phyloP scores from a whole-genome alignment of 2,329 filamentous ascomycete genomes.

The Microcyclosporella mali region DNA sequence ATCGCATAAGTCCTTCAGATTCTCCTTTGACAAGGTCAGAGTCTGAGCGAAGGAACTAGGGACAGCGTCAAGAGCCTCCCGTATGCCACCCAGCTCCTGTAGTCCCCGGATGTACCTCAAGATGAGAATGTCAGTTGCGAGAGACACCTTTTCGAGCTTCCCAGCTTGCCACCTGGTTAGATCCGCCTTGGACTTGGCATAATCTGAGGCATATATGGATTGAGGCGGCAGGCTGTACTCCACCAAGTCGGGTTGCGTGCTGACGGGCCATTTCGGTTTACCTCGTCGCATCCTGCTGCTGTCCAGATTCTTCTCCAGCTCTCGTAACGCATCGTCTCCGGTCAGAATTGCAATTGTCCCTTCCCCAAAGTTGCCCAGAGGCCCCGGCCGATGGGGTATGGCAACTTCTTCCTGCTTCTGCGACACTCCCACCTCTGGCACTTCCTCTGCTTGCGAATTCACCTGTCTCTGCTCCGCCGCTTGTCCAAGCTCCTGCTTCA shows the following conservation, averaged over 20 bases:
- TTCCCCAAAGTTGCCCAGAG: too few species aligned
- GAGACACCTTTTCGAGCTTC: slow-evolving; percentile 38
- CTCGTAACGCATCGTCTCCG: slow-evolving; percentile 14
- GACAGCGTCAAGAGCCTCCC: slow-evolving; percentile 19
- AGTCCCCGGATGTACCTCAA: slow-evolving; percentile 30
- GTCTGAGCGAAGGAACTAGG: slow-evolving; percentile 18
- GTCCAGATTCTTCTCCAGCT: slow-evolving; percentile 18
- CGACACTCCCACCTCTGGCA: neutral
- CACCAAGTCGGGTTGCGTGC: slow-evolving; percentile 31
- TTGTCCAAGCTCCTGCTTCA: slow-evolving; percentile 29
- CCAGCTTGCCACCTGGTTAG: slow-evolving; percentile 34
- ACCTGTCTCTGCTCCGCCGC: slow-evolving; percentile 3
- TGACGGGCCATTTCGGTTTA: slow-evolving; percentile 33
- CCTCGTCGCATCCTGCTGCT: slow-evolving; percentile 6
- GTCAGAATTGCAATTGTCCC: too few species aligned
- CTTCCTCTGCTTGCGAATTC: neutral
- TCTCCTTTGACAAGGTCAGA: slow-evolving; percentile 2
- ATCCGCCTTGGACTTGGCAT: slow-evolving; percentile 27
- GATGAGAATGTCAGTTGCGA: slow-evolving; percentile 37
- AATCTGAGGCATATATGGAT: slow-evolving; percentile 39
- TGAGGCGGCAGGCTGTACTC: slow-evolving; percentile 35
- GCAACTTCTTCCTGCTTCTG: neutral
- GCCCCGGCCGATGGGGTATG: neutral
- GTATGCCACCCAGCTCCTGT: slow-evolving; percentile 10
- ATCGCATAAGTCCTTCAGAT: slow-evolving; percentile 5